A percentile compares a stretch with the other conserved stretches of the same genome.
phyloP scores from a whole-genome alignment of 2,329 filamentous ascomycete genomes.

The Ophiostoma quercus region DNA sequence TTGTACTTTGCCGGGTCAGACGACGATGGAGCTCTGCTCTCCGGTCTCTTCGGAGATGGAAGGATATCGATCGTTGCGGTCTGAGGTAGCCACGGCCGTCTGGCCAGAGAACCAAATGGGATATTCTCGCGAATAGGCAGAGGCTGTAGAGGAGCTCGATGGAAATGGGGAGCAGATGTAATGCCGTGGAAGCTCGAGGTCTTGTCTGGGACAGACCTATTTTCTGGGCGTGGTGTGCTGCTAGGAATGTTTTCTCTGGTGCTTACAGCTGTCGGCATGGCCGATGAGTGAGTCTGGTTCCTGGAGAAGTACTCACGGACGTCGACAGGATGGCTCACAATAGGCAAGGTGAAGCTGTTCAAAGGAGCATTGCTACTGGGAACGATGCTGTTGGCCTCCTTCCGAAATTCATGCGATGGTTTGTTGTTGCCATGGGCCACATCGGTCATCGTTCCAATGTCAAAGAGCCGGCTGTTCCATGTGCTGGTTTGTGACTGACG shows the following conservation, averaged over 20 bases:
- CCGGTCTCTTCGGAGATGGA: background rate
- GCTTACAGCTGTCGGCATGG: background rate
- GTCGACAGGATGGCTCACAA: background rate
- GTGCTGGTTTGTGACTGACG: background rate
- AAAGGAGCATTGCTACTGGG: background rate
- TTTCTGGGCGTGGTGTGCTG: background rate
- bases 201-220: background rate
- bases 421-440: background rate
- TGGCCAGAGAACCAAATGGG: background rate
- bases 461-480: conserved; percentile 18
- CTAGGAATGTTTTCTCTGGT: background rate
- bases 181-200: background rate
- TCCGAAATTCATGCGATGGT: background rate
- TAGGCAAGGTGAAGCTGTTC: background rate
- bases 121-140: background rate
- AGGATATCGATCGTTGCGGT: background rate
- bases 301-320: background rate
- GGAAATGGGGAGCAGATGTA: background rate
- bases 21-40: background rate
- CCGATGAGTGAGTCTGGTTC: background rate
- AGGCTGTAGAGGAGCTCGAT: background rate
- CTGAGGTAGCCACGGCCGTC: background rate
- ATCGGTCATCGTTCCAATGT: background rate
- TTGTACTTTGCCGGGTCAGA: background rate
- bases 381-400: background rate